A percentile compares a stretch with the other conserved stretches of the same genome.
Conservation (phyloP, 306 rosid species). For the Senna tora region DNA sequence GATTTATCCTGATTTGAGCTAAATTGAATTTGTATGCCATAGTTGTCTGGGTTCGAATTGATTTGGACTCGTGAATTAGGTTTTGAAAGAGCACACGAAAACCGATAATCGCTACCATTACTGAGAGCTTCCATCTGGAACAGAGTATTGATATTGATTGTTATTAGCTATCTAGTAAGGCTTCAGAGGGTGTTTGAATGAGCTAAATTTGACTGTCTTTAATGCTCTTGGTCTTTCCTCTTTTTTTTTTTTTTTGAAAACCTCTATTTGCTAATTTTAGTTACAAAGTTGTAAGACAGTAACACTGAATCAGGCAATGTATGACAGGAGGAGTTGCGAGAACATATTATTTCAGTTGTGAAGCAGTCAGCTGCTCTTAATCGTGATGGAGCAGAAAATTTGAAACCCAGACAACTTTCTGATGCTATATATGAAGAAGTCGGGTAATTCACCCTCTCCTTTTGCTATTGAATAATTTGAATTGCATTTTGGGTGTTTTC, state of each 20-base stretch:
- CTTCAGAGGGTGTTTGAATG: neutral
- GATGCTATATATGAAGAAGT: conserved; percentile 83
- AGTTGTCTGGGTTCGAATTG: neutral
- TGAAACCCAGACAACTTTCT: conserved; percentile 93
- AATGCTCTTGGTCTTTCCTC: neutral
- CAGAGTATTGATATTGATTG: neutral
- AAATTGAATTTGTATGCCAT: neutral
- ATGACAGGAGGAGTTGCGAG: conserved; percentile 73
- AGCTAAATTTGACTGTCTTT: neutral
- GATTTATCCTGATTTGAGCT: neutral
- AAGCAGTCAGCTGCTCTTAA: conserved; percentile 69
- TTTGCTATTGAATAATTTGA: neutral
- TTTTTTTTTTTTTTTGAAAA: too few relatives aligned
- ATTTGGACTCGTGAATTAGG: neutral
- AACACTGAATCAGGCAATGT: conserved; percentile 34
- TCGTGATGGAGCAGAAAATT: conserved; percentile 74
- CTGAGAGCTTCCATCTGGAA: neutral
- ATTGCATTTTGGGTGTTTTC: neutral
- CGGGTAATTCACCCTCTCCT: conserved; percentile 54
- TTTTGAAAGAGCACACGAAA: neutral
- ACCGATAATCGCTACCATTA: neutral
- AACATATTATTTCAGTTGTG: conserved; percentile 58
- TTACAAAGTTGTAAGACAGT: neutral
- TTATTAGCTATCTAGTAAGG: neutral
- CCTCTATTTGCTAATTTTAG: neutral